phyloP scores from a whole-genome alignment of 345 rosid genomes.

The Arabidopsis suecica region DNA sequence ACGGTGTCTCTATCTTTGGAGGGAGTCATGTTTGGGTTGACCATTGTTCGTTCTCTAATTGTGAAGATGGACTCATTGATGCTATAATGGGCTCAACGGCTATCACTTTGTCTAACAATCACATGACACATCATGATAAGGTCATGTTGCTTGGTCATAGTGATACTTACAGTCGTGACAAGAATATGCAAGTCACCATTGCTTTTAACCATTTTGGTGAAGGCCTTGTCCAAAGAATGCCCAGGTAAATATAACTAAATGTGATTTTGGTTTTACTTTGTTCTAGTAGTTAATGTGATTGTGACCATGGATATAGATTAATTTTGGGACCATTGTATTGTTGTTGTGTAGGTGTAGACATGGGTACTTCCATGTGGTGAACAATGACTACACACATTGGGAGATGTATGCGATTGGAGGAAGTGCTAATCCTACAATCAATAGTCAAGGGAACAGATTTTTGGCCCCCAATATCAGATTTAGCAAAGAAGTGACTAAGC shows the following conservation, averaged over 20 bases:
- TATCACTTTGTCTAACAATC: conserved; percentile 75
- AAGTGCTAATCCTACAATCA: conserved; percentile 79
- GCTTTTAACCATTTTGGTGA: conserved; percentile 89
- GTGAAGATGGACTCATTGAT: conserved; percentile 71
- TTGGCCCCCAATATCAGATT: conserved; percentile 61
- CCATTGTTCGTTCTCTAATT: conserved; percentile 69
- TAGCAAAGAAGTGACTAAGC: conserved; percentile 76
- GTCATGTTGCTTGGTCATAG: conserved; percentile 85
- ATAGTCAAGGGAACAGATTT: conserved; percentile 88
- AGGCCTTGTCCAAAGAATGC: conserved; percentile 86
- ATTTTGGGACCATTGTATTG: conserved; percentile 26
- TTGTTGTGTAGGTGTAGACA: conserved; percentile 63
- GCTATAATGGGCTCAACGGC: conserved; percentile 76
- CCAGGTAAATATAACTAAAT: conserved; percentile 50
- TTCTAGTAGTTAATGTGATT: not conserved
- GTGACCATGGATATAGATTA: not conserved
- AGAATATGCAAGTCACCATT: conserved; percentile 82
- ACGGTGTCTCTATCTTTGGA: conserved; percentile 82
- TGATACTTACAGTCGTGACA: conserved; percentile 66
- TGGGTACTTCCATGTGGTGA: conserved; percentile 92
- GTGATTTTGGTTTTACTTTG: not conserved
- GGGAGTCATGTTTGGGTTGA: conserved; percentile 84
- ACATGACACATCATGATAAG: conserved; percentile 80
- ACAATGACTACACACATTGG: conserved; percentile 91
- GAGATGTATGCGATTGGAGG: conserved; percentile 93